Conservation (phyloP, 179 eudicot species). For the Camellia oleifera region DNA sequence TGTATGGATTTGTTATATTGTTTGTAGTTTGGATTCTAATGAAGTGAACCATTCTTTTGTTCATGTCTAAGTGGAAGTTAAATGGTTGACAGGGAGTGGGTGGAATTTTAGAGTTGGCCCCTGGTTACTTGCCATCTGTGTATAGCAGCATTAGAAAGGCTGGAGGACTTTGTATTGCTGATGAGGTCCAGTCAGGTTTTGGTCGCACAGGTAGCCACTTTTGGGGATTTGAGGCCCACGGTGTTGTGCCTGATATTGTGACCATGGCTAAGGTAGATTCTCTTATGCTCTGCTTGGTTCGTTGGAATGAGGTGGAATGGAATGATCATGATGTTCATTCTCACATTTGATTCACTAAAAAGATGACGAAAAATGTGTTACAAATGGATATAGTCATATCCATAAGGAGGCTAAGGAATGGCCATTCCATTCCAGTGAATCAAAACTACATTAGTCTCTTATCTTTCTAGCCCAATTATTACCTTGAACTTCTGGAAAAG, state of each 20-base stretch:
- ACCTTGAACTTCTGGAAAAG: neutral
- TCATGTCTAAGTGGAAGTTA: neutral
- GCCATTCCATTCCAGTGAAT: too few species aligned
- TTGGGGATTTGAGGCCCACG: conserved; percentile 92
- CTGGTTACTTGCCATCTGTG: conserved; percentile 69
- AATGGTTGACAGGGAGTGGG: conserved; percentile 67
- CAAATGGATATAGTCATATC: too few species aligned
- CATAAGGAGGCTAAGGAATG: too few species aligned
- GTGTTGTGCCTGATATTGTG: conserved; percentile 86
- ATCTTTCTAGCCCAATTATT: neutral
- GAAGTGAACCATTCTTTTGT: neutral
- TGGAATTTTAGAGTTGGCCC: conserved; percentile 86
- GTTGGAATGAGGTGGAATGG: too few species aligned
- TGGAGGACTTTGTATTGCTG: conserved; percentile 87
- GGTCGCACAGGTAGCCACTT: conserved; percentile 88
- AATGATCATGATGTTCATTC: too few species aligned
- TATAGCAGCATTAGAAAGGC: conserved; percentile 64
- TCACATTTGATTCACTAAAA: too few species aligned
- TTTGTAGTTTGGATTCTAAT: neutral
- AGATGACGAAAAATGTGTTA: too few species aligned
- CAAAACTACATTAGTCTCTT: too few species aligned
- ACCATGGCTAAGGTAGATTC: conserved; percentile 84
- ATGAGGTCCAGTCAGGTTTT: conserved; percentile 92
- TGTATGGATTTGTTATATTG: neutral
- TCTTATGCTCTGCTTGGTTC: neutral